phyloP scores from a whole-genome alignment of 1,284 basidiomycete genomes.

The Malassezia psittaci region DNA sequence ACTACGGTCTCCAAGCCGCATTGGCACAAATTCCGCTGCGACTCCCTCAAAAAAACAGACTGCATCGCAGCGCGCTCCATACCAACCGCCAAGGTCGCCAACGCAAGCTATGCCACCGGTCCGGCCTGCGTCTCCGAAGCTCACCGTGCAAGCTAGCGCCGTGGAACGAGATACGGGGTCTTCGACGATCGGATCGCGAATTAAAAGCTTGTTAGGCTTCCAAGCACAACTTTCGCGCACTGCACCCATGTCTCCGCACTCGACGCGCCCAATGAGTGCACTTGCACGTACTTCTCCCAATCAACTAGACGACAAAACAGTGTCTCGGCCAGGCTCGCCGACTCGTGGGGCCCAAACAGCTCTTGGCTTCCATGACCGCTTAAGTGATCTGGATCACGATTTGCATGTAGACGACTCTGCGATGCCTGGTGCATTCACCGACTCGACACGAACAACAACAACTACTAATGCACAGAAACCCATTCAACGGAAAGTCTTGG shows the following conservation, averaged over 20 bases:
- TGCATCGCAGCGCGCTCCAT: too few relatives aligned
- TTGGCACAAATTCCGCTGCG: too few relatives aligned
- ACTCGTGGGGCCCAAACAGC: slow-evolving; percentile 7
- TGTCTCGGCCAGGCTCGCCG: not conserved
- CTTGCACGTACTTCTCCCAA: slow-evolving; percentile 4
- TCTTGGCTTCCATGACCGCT: slow-evolving; percentile 18
- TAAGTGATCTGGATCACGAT: not conserved
- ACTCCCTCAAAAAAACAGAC: too few relatives aligned
- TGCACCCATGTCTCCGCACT: slow-evolving; percentile 15
- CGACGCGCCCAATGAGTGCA: not conserved
- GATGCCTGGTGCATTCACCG: slow-evolving; percentile 10
- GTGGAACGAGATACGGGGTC: not conserved
- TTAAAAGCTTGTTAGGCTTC: slow-evolving; percentile 33
- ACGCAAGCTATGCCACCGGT: too few relatives aligned
- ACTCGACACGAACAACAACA: not conserved
- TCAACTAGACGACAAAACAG: too few relatives aligned
- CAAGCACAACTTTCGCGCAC: slow-evolving; percentile 12
- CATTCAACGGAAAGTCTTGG: not conserved
- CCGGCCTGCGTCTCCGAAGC: not conserved
- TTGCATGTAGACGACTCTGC: not conserved
- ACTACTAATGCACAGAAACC: not conserved
- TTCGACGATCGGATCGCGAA: slow-evolving; percentile 25
- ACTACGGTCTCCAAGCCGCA: slow-evolving; percentile 6
- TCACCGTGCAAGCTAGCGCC: not conserved
- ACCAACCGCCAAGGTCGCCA: too few relatives aligned